Evolutionary conservation across 1,284 basidiomycete genomes (phyloP).

Genomic region (Apiotrichum montevideense): DNA sequence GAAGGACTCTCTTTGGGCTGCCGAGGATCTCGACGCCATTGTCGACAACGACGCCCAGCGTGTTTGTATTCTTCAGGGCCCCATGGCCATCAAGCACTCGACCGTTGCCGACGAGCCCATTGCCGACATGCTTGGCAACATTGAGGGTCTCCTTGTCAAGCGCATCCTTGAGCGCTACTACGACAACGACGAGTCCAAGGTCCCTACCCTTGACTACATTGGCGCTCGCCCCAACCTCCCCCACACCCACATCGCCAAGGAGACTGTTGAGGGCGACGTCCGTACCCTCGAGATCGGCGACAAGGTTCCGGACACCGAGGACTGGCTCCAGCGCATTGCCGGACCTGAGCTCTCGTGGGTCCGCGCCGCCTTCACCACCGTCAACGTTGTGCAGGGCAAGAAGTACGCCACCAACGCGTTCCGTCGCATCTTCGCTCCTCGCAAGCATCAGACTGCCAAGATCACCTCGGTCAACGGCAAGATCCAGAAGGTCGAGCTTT

Average conservation of each 20-base stretch:
- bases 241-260: slow-evolving; percentile 50
- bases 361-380: slow-evolving; percentile 72
- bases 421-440: slow-evolving; percentile 77
- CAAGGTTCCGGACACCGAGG: slow-evolving; percentile 55
- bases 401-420: slow-evolving; percentile 85
- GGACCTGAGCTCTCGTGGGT: slow-evolving; percentile 80
- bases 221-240: slow-evolving; percentile 53
- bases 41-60: slow-evolving; percentile 97
- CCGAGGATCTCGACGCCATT: slow-evolving; percentile 96
- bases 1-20: slow-evolving; percentile 98
- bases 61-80: slow-evolving; percentile 95
- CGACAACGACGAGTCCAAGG: slow-evolving; percentile 64
- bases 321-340: slow-evolving; percentile 81
- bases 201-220: slow-evolving; percentile 85
- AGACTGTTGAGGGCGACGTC: slow-evolving; percentile 51
- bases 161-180: slow-evolving; percentile 80
- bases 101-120: slow-evolving; percentile 88
- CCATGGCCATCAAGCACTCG: slow-evolving; percentile 85
- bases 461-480: slow-evolving; percentile 51
- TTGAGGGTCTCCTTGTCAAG: slow-evolving; percentile 69
- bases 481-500: slow-evolving; percentile 55
- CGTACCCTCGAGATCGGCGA: slow-evolving; percentile 58
- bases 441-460: slow-evolving; percentile 68
- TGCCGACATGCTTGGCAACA: slow-evolving; percentile 81
- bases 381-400: slow-evolving; percentile 75